Evolutionary conservation across 306 rosid species (phyloP).

Genomic region (Hylodesmum podocarpum): DNA sequence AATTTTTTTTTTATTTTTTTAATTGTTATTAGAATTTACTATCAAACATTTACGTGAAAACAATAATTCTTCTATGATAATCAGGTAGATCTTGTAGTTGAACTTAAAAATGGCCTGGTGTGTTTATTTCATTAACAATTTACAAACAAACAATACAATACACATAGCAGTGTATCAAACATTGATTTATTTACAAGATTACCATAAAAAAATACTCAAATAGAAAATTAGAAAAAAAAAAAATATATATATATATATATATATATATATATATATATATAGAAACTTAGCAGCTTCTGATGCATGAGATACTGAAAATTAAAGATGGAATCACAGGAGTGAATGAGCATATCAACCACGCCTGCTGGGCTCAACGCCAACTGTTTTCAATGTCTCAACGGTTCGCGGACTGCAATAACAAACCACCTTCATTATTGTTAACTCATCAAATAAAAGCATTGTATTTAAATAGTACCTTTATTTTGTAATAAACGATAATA

Average conservation of each 20-base stretch:
- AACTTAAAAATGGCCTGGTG: background rate
- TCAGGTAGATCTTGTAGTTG: no score
- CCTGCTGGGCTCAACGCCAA: conserved; percentile 28
- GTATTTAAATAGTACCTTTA: no score
- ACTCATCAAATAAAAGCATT: no score
- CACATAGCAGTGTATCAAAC: background rate
- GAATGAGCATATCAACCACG: conserved; percentile 27
- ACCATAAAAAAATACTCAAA: background rate
- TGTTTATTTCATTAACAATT: conserved; percentile 17
- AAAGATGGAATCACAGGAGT: background rate
- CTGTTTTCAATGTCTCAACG: conserved; percentile 38
- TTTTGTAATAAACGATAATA: no score
- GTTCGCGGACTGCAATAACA: conserved; percentile 32
- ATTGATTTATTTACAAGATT: conserved; percentile 24
- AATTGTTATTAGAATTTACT: no score
- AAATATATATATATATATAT: background rate
- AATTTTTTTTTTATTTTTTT: no score
- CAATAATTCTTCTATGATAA: no score
- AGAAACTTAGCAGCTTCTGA: no score
- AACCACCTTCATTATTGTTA: background rate
- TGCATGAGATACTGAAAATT: background rate
- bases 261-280: no score
- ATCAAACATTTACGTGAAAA: no score
- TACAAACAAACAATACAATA: background rate
- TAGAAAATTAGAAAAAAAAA: background rate